Conservation (phyloP, 108 stramenopile species). For the Cyclotella kingstonii region DNA sequence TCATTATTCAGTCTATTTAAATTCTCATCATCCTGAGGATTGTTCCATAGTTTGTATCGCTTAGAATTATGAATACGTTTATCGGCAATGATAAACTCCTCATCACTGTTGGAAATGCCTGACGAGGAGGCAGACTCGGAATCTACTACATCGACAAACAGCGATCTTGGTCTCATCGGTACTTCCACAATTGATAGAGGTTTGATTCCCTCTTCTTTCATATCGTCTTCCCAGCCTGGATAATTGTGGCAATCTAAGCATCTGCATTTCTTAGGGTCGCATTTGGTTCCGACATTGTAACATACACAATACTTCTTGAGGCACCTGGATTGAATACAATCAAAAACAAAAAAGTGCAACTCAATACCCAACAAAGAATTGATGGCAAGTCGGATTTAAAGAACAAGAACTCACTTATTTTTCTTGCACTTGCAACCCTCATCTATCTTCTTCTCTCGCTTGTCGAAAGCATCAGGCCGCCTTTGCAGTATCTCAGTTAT, state of each 20-base stretch:
- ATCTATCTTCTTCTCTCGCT: conserved; percentile 29
- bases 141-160: neutral
- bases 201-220: conserved; percentile 1
- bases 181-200: neutral
- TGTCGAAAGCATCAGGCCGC: conserved; percentile 61
- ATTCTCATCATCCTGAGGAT: conserved; percentile 1
- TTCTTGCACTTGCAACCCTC: conserved; percentile 65
- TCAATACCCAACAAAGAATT: neutral
- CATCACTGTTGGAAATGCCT: neutral
- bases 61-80: neutral
- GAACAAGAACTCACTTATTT: conserved; percentile 42
- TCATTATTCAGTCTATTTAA: neutral
- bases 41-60: neutral
- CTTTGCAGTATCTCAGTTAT: conserved; percentile 44
- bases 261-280: conserved; percentile 34
- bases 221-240: neutral
- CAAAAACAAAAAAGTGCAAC: neutral
- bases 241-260: conserved; percentile 46
- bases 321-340: conserved; percentile 43
- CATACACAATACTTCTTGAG: conserved; percentile 73
- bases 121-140: conserved; percentile 1
- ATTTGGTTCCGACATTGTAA: conserved; percentile 33
- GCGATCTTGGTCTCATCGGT: neutral
- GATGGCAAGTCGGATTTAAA: neutral
- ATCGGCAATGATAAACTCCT: neutral